These are phyloP conservation scores for Xylona heveae DNA, from an alignment of 495 filamentous ascomycete species.

Conservation along the genomic window DNA sequence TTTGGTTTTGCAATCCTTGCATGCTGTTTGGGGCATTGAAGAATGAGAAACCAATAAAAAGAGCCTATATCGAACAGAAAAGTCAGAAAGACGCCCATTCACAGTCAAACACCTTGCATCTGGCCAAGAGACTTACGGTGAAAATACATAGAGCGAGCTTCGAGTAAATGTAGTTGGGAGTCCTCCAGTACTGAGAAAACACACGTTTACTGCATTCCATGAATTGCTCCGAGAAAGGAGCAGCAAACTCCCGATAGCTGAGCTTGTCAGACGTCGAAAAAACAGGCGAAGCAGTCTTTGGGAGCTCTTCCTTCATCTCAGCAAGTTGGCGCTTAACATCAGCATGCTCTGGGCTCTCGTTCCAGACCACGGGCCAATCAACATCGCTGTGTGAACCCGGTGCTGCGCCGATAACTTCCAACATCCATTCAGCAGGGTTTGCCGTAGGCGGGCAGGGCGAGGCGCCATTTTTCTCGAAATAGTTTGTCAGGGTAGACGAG, in stretches of 20 bases:
- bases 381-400: conserved; percentile 55
- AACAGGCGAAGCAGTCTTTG: conserved; percentile 18
- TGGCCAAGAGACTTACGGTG: conserved; percentile 8
- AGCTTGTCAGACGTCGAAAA: too few species aligned
- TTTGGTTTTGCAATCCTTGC: conserved; percentile 72
- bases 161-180: conserved; percentile 68
- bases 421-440: conserved; percentile 95
- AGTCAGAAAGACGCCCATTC: neutral
- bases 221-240: conserved; percentile 31
- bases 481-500: conserved; percentile 45
- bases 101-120: too few species aligned
- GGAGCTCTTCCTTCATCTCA: conserved; percentile 38
- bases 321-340: conserved; percentile 48
- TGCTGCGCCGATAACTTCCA: conserved; percentile 80
- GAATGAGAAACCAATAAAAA: conserved; percentile 86
- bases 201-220: conserved; percentile 35
- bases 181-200: conserved; percentile 82
- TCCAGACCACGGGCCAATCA: conserved; percentile 74
- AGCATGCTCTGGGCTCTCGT: conserved; percentile 46
- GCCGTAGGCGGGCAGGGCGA: conserved; percentile 48
- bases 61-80: conserved; percentile 17
- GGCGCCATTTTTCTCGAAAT: conserved; percentile 69
- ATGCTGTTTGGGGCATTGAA: conserved; percentile 44
- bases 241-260: conserved; percentile 28
- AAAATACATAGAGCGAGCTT: conserved; percentile 33